Percentiles rank a stretch among this genome's conserved stretches.
Conservation (phyloP, 2,329 filamentous ascomycete genomes). For the Paraconiothyrium brasiliense region DNA sequence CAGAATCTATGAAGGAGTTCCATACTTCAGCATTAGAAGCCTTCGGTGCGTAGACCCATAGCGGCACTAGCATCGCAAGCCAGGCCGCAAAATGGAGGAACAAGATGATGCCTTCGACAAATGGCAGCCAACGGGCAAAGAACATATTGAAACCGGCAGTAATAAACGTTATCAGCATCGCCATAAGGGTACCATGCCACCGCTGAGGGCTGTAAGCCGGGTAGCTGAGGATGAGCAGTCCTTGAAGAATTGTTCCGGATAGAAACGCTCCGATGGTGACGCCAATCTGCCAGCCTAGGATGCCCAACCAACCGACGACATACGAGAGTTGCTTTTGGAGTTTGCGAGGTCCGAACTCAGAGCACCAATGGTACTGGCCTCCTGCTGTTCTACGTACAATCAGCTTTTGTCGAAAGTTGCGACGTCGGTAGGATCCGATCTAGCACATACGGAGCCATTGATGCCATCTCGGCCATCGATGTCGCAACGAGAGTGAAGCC, state of each 20-base stretch:
- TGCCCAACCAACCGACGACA: conserved; percentile 53
- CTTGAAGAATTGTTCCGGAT: conserved; percentile 40
- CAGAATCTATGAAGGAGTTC: conserved; percentile 1
- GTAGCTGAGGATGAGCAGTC: conserved; percentile 50
- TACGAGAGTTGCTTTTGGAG: conserved; percentile 53
- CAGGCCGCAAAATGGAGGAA: conserved; percentile 61
- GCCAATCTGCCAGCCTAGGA: conserved; percentile 53
- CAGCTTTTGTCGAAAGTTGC: neutral
- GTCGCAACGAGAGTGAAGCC: conserved; percentile 33
- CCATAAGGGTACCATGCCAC: conserved; percentile 62
- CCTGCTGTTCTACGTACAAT: conserved; percentile 13
- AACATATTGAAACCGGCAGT: conserved; percentile 56
- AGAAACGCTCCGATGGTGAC: conserved; percentile 43
- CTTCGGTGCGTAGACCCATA: conserved; percentile 32
- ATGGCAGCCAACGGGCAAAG: conserved; percentile 55
- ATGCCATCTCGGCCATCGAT: conserved; percentile 46
- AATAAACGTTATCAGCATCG: conserved; percentile 54
- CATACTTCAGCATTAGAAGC: neutral
- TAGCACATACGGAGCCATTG: conserved; percentile 33
- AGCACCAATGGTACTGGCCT: conserved; percentile 19
- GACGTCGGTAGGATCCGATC: neutral
- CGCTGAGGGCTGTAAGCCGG: conserved; percentile 46
- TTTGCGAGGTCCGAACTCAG: conserved; percentile 49
- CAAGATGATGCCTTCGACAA: conserved; percentile 58
- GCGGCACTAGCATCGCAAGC: conserved; percentile 56